Evolutionary conservation across 2,329 filamentous ascomycete genomes (phyloP).

Genomic region (Colletotrichum sp.): DNA sequence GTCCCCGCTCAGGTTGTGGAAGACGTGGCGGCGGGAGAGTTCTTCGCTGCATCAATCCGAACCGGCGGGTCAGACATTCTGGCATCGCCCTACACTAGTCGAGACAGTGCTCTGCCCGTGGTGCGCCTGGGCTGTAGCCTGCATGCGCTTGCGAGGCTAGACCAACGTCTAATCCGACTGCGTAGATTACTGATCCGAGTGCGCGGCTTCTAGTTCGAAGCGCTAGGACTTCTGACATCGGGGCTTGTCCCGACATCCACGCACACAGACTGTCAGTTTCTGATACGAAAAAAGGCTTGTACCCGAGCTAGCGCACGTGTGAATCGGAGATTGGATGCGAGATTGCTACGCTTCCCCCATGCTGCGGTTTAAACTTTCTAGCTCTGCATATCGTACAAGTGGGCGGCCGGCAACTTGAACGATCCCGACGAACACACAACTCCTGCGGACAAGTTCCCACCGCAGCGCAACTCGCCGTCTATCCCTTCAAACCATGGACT

Average conservation of each 20-base stretch:
- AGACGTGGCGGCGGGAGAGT: neutral
- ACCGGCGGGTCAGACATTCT: neutral
- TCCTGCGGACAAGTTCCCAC: neutral
- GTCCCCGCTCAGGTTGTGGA: neutral
- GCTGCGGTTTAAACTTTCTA: neutral
- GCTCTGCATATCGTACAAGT: neutral
- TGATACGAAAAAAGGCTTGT: neutral
- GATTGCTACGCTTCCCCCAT: neutral
- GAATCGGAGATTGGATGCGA: neutral
- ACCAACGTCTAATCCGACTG: neutral
- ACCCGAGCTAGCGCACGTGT: neutral
- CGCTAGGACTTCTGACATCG: neutral
- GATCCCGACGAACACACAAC: neutral
- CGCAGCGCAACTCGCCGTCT: neutral
- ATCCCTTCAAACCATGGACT: neutral
- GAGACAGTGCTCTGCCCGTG: neutral
- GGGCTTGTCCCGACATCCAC: neutral
- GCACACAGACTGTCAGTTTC: neutral
- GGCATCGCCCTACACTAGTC: neutral
- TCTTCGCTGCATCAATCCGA: neutral
- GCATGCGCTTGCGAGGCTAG: neutral
- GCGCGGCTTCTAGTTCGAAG: neutral
- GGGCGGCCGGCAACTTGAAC: neutral
- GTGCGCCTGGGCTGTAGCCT: neutral
- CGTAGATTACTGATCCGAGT: neutral